Evolutionary conservation across 2,329 filamentous ascomycete genomes (phyloP).

Genomic region (Ceratocystis cubensis): DNA sequence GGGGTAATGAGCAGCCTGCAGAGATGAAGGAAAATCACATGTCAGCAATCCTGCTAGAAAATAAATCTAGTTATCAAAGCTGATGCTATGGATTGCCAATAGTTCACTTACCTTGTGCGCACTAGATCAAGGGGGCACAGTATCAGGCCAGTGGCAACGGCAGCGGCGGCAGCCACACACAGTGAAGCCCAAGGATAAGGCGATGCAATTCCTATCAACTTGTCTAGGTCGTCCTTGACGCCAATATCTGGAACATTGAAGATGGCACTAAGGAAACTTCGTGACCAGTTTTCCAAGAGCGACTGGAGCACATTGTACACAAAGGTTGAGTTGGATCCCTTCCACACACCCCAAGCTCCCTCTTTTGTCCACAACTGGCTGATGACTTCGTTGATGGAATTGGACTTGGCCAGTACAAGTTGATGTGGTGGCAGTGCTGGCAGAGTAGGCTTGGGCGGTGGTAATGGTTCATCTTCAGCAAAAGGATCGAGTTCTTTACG

Average conservation of each 20-base stretch:
- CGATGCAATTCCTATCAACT: conserved; percentile 58
- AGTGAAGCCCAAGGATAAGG: conserved; percentile 73
- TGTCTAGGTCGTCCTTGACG: conserved; percentile 62
- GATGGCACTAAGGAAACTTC: conserved; percentile 78
- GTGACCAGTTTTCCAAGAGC: conserved; percentile 81
- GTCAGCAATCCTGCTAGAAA: conserved; percentile 25
- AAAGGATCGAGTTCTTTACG: conserved; percentile 20
- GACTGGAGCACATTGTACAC: conserved; percentile 78
- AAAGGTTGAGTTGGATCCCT: conserved; percentile 83
- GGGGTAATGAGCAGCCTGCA: conserved; percentile 69
- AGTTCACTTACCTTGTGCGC: conserved; percentile 51
- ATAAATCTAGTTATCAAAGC: neutral
- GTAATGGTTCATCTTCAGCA: conserved; percentile 17
- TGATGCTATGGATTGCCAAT: neutral
- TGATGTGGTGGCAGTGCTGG: conserved; percentile 40
- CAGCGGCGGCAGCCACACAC: conserved; percentile 52
- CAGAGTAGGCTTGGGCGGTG: conserved; percentile 23
- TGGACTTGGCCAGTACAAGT: conserved; percentile 58
- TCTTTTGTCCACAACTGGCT: conserved; percentile 81
- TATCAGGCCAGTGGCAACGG: conserved; percentile 61
- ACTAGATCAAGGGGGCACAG: conserved; percentile 83
- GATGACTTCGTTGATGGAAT: conserved; percentile 76
- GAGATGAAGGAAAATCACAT: neutral
- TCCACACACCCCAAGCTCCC: conserved; percentile 87
- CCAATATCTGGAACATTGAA: conserved; percentile 80